Evolutionary conservation across 2,329 filamentous ascomycete genomes (phyloP).

Genomic region (Aspergillus fumigatiaffinis): DNA sequence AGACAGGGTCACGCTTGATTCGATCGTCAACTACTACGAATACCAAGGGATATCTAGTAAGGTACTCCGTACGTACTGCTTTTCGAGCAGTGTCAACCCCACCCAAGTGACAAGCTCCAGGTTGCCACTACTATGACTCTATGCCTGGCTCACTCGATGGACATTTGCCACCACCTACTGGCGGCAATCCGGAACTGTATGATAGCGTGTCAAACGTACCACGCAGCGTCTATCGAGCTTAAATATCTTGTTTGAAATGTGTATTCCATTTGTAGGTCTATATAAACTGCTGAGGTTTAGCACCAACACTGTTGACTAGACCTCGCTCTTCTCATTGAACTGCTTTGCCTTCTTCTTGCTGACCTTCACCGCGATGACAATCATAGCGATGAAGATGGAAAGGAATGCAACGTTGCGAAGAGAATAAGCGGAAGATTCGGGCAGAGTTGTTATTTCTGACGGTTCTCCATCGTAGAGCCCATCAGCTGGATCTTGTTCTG

Average conservation of each 20-base stretch:
- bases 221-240: not conserved
- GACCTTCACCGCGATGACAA: constrained; percentile 14
- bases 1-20: not conserved
- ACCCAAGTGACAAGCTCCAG: not conserved
- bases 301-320: constrained; percentile 2
- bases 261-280: not conserved
- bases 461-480: constrained; percentile 5
- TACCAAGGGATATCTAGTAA: not conserved
- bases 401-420: constrained; percentile 14
- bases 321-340: constrained; percentile 14
- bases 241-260: not conserved
- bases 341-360: constrained; percentile 9
- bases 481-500: constrained; percentile 13
- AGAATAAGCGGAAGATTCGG: constrained; percentile 6
- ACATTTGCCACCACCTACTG: not conserved
- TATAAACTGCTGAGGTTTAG: not conserved
- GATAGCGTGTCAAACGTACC: not conserved
- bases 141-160: not conserved
- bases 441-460: constrained; percentile 9
- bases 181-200: not conserved
- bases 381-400: constrained; percentile 15
- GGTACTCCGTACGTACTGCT: not conserved
- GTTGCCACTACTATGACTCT: not conserved
- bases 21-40: not conserved
- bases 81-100: not conserved